phyloP scores from a whole-genome alignment of 768 basidiomycete species.

The Termitomyces sp. region DNA sequence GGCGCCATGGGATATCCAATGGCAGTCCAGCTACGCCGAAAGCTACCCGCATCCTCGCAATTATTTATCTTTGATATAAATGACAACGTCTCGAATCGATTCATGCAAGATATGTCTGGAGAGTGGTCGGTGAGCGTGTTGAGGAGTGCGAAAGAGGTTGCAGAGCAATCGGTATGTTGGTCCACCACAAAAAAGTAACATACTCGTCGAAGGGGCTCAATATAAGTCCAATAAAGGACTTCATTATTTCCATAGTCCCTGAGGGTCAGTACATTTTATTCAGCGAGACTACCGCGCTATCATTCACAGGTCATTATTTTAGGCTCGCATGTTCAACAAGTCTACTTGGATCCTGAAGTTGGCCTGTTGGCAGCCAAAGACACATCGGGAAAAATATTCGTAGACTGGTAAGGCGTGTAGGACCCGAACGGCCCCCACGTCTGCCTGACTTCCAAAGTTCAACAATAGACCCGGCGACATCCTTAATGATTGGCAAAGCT shows the following conservation, averaged over 20 bases:
- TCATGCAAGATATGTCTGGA: slow-evolving; percentile 16
- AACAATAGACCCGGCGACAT: slow-evolving; percentile 36
- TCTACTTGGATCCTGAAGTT: slow-evolving; percentile 26
- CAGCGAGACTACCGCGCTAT: not conserved
- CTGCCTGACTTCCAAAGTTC: slow-evolving; percentile 21
- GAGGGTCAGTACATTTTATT: slow-evolving; percentile 22
- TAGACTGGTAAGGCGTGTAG: slow-evolving; percentile 29
- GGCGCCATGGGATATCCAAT: slow-evolving; percentile 42
- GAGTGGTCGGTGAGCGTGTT: slow-evolving; percentile 14
- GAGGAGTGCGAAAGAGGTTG: slow-evolving; percentile 26
- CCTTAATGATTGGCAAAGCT: slow-evolving; percentile 24
- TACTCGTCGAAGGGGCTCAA: not conserved
- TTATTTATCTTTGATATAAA: slow-evolving; percentile 33
- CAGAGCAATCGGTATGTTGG: slow-evolving; percentile 28
- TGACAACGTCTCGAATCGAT: slow-evolving; percentile 18
- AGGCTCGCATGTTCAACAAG: slow-evolving; percentile 33
- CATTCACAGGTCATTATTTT: not conserved
- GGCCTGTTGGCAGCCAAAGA: slow-evolving; percentile 29
- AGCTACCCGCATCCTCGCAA: slow-evolving; percentile 18
- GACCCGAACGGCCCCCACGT: not conserved
- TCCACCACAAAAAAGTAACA: not conserved
- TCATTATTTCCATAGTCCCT: slow-evolving; percentile 34
- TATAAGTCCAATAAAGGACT: slow-evolving; percentile 21
- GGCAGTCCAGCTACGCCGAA: slow-evolving; percentile 29
- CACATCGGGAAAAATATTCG: slow-evolving; percentile 32